Conservation (phyloP, 2,329 filamentous ascomycete species). For the Fusarium foetens region DNA sequence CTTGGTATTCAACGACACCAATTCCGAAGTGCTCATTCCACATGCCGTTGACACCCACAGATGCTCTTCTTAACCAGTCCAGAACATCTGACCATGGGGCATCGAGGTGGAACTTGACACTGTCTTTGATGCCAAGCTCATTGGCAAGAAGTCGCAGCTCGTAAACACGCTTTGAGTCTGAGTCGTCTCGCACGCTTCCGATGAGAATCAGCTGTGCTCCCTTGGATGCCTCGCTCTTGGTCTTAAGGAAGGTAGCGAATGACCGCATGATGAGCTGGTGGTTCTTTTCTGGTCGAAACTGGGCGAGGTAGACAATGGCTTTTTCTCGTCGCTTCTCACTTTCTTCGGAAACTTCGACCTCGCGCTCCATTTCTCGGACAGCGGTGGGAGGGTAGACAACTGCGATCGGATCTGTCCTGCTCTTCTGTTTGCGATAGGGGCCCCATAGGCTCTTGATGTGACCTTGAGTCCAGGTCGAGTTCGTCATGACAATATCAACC, state of each 20-base stretch:
- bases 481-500: slow-evolving; percentile 96
- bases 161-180: slow-evolving; percentile 85
- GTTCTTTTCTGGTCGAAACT: slow-evolving; percentile 98
- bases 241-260: slow-evolving; percentile 79
- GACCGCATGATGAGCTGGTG: slow-evolving; percentile 87
- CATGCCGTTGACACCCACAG: slow-evolving; percentile 95
- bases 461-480: slow-evolving; percentile 91
- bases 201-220: slow-evolving; percentile 81
- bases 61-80: slow-evolving; percentile 78
- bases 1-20: slow-evolving; percentile 97
- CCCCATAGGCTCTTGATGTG: slow-evolving; percentile 88
- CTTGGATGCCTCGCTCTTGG: slow-evolving; percentile 59
- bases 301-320: slow-evolving; percentile 89
- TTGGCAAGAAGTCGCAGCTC: slow-evolving; percentile 86
- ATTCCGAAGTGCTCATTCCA: slow-evolving; percentile 99
- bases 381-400: slow-evolving; percentile 94
- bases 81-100: slow-evolving; percentile 90
- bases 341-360: slow-evolving; percentile 74
- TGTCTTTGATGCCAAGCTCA: slow-evolving; percentile 84
- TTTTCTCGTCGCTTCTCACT: slow-evolving; percentile 77
- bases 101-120: slow-evolving; percentile 88
- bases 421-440: slow-evolving; percentile 59
- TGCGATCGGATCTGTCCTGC: slow-evolving; percentile 65
- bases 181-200: slow-evolving; percentile 88
- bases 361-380: slow-evolving; percentile 81